Conservation (phyloP, 2,329 filamentous ascomycete genomes). For the Blumeria hordei region DNA sequence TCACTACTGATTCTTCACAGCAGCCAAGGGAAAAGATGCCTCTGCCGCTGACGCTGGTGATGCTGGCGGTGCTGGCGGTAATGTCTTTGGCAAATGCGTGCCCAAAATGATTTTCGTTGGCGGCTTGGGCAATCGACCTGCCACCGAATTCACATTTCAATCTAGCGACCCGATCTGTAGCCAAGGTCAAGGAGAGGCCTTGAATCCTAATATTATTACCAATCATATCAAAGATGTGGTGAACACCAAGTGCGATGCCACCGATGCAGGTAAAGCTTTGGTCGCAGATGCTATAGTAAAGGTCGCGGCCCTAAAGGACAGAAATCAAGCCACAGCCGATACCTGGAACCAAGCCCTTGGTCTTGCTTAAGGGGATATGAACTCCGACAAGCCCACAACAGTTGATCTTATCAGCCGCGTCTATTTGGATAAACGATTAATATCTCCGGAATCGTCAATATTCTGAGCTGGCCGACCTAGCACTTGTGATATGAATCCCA, state of each 20-base stretch:
- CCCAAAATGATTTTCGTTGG: slow-evolving; percentile 31
- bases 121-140: slow-evolving; percentile 25
- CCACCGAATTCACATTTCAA: slow-evolving; percentile 42
- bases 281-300: slow-evolving; percentile 22
- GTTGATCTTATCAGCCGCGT: too few species aligned
- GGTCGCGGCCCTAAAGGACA: slow-evolving; percentile 24
- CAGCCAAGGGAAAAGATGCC: too few species aligned
- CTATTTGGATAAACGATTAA: too few species aligned
- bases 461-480: too few species aligned
- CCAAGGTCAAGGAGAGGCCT: slow-evolving; percentile 37
- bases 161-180: slow-evolving; percentile 34
- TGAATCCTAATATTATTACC: slow-evolving; percentile 52
- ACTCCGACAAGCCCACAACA: too few species aligned
- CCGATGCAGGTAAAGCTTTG: slow-evolving; percentile 24
- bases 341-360: slow-evolving; percentile 19
- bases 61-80: neutral
- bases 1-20: too few species aligned
- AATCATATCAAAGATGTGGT: slow-evolving; percentile 49
- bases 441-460: too few species aligned
- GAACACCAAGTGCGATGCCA: slow-evolving; percentile 38
- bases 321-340: slow-evolving; percentile 23
- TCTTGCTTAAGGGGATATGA: slow-evolving; percentile 7
- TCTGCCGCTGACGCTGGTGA: neutral
- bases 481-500: too few species aligned
- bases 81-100: slow-evolving; percentile 21